phyloP scores from a whole-genome alignment of 2,329 filamentous ascomycete genomes.

The Graphiopsis chlorocephala region DNA sequence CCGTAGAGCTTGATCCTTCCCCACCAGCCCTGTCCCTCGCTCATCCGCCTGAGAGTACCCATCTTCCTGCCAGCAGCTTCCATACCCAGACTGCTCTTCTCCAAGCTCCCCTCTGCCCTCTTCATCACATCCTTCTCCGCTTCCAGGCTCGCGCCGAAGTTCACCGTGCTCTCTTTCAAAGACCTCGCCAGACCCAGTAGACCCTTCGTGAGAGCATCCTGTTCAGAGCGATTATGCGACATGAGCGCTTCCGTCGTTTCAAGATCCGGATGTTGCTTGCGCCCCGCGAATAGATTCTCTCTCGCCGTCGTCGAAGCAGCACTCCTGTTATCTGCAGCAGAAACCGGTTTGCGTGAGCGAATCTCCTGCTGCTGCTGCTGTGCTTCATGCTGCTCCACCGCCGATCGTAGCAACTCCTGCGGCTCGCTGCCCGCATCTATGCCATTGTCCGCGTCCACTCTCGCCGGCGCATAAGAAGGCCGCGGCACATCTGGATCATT shows the following conservation, averaged over 20 bases:
- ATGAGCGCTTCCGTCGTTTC: slow-evolving; percentile 63
- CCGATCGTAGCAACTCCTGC: slow-evolving; percentile 6
- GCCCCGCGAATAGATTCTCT: slow-evolving; percentile 37
- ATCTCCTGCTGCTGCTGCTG: slow-evolving; percentile 22
- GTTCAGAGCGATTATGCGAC: slow-evolving; percentile 73
- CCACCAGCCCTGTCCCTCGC: slow-evolving; percentile 85
- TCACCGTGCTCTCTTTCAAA: slow-evolving; percentile 71
- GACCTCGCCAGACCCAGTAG: slow-evolving; percentile 77
- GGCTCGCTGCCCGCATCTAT: slow-evolving; percentile 25
- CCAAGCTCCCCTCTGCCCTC: slow-evolving; percentile 70
- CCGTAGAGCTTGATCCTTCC: slow-evolving; percentile 74
- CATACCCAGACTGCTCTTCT: slow-evolving; percentile 73
- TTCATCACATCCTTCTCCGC: slow-evolving; percentile 70
- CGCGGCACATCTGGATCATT: slow-evolving; percentile 37
- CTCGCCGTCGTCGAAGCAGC: slow-evolving; percentile 35
- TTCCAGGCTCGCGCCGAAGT: slow-evolving; percentile 70
- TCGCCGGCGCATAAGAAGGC: slow-evolving; percentile 42
- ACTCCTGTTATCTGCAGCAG: slow-evolving; percentile 27
- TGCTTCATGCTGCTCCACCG: slow-evolving; percentile 9
- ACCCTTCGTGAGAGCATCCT: slow-evolving; percentile 76
- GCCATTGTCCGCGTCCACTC: slow-evolving; percentile 29
- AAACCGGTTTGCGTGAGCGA: slow-evolving; percentile 26
- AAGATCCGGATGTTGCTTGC: slow-evolving; percentile 24
- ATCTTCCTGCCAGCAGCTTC: slow-evolving; percentile 73
- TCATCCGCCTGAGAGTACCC: slow-evolving; percentile 73